Evolutionary conservation across 306 rosid genomes (phyloP).

Genomic region (Benincasa hispida): DNA sequence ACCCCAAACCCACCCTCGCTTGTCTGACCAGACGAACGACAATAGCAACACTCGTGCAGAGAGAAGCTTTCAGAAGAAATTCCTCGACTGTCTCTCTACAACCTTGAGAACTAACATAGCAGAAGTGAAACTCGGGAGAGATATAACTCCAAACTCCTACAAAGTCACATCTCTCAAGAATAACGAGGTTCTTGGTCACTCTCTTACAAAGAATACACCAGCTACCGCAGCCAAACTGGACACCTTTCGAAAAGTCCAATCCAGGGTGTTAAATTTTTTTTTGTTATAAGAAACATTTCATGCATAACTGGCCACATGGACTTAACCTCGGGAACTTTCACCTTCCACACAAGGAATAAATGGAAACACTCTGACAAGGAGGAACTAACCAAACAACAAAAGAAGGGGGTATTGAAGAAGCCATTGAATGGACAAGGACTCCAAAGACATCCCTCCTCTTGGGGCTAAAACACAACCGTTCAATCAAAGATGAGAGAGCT

Average conservation of each 20-base stretch:
- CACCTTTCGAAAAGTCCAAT: not conserved
- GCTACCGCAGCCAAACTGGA: not conserved
- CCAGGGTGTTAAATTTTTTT: not conserved
- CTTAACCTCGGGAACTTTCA: not conserved
- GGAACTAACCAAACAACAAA: not conserved
- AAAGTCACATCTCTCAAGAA: too few relatives aligned
- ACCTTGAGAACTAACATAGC: too few relatives aligned
- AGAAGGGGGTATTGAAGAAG: not conserved
- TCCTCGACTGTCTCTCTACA: too few relatives aligned
- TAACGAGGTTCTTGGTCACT: too few relatives aligned
- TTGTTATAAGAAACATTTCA: too few relatives aligned
- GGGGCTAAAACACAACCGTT: not conserved
- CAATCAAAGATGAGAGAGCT: not conserved
- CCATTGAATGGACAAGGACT: not conserved
- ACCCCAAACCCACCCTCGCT: too few relatives aligned
- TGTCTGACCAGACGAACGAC: too few relatives aligned
- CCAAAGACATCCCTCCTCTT: not conserved
- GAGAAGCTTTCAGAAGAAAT: too few relatives aligned
- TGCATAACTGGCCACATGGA: not conserved
- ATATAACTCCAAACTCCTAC: too few relatives aligned
- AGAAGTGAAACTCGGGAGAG: too few relatives aligned
- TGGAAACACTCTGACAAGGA: not conserved
- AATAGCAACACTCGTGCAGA: too few relatives aligned
- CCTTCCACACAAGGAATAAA: not conserved
- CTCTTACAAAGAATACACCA: too few relatives aligned